Conservation (phyloP, 2,329 filamentous ascomycete species). For the Fusarium agapanthi region DNA sequence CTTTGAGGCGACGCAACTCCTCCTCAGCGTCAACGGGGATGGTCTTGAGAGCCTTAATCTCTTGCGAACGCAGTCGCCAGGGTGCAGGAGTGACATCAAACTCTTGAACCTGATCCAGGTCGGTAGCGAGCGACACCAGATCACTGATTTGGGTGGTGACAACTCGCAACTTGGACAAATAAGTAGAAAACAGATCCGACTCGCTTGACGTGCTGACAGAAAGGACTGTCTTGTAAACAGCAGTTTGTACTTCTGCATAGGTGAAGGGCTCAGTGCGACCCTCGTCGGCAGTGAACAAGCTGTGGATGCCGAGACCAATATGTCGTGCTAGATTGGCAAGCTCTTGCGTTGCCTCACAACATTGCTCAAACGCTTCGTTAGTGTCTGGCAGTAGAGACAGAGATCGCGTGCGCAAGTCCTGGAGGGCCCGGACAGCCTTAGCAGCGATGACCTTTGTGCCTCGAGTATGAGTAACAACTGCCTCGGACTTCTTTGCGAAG, state of each 20-base stretch:
- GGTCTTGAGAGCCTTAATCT: constrained; percentile 83
- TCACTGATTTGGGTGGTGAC: constrained; percentile 73
- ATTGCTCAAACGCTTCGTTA: constrained; percentile 73
- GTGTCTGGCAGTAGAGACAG: constrained; percentile 77
- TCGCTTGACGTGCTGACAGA: constrained; percentile 64
- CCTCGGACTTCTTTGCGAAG: constrained; percentile 75
- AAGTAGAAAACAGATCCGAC: constrained; percentile 74
- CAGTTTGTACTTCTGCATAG: constrained; percentile 70
- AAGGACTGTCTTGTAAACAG: constrained; percentile 64
- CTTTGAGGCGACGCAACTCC: constrained; percentile 81
- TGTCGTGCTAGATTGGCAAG: constrained; percentile 72
- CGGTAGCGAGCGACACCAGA: constrained; percentile 73
- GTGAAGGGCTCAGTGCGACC: constrained; percentile 73
- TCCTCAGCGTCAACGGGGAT: constrained; percentile 85
- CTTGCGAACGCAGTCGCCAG: constrained; percentile 83
- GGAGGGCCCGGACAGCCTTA: constrained; percentile 79
- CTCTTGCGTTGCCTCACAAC: constrained; percentile 70
- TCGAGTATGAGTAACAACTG: constrained; percentile 77
- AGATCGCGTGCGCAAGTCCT: constrained; percentile 79
- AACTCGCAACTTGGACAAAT: constrained; percentile 72
- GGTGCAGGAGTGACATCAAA: constrained; percentile 81
- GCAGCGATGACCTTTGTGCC: constrained; percentile 84
- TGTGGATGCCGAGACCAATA: constrained; percentile 72
- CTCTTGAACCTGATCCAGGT: constrained; percentile 77
- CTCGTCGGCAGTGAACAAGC: constrained; percentile 73